phyloP scores from a whole-genome alignment of 176 grass and related monocot genomes.

The Dactylis glomerata region DNA sequence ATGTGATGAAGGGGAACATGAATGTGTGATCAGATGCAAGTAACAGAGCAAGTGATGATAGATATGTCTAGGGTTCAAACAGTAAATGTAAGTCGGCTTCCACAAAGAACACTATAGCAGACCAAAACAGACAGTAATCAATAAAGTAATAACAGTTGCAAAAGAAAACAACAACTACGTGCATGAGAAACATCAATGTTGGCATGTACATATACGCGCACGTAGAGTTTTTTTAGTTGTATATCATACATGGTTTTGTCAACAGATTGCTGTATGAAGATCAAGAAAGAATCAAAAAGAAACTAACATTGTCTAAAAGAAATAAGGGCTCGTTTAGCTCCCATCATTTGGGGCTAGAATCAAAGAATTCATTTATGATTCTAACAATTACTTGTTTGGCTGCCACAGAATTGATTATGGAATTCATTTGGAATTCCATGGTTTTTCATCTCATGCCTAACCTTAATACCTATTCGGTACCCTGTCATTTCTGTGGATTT shows the following conservation, averaged over 20 bases:
- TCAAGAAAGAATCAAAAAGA: conserved; percentile 7
- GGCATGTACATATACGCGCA: conserved; percentile 19
- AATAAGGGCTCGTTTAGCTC: too few species aligned
- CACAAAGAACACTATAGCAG: background rate
- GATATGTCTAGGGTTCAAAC: background rate
- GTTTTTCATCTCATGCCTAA: too few species aligned
- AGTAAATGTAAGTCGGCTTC: conserved; percentile 16
- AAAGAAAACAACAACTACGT: conserved; percentile 1
- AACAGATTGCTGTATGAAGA: background rate
- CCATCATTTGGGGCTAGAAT: too few species aligned
- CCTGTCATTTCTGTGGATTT: too few species aligned
- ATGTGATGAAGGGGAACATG: conserved; percentile 24
- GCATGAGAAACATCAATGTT: conserved; percentile 34
- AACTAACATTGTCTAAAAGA: conserved; percentile 6
- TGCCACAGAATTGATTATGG: too few species aligned
- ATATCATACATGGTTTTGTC: conserved; percentile 10
- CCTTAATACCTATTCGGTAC: too few species aligned
- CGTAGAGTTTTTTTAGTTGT: background rate
- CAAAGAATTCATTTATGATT: too few species aligned
- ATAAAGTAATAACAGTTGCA: background rate
- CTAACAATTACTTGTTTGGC: too few species aligned
- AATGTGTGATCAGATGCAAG: conserved; percentile 32
- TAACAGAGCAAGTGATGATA: conserved; percentile 17
- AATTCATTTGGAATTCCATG: too few species aligned
- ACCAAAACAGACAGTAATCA: conserved; percentile 27